Evolutionary conservation across 2,329 filamentous ascomycete genomes (phyloP).

Genomic region (Penicillium sp.): DNA sequence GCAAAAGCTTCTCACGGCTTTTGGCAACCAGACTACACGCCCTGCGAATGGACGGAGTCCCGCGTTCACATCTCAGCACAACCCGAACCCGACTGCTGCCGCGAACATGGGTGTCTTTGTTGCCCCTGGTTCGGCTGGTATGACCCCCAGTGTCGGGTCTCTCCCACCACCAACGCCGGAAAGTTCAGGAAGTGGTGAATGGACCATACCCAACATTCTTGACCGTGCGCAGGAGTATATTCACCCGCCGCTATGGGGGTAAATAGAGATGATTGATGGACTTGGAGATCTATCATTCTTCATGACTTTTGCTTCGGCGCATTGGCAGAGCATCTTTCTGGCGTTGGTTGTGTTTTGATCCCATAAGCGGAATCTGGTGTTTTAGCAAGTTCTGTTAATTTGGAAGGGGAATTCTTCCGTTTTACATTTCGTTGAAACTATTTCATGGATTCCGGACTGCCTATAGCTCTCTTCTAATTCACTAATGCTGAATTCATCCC

Average conservation of each 20-base stretch:
- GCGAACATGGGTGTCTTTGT: conserved; percentile 13
- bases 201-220: conserved; percentile 47
- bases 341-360: conserved; percentile 1
- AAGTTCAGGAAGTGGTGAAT: conserved; percentile 48
- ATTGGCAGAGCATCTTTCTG: conserved; percentile 8
- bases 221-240: conserved; percentile 51
- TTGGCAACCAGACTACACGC: conserved; percentile 28
- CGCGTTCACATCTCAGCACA: conserved; percentile 19
- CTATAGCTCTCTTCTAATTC: not conserved
- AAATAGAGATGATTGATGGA: not conserved
- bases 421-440: not conserved
- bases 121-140: conserved; percentile 21
- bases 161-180: conserved; percentile 49
- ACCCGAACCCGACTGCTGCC: conserved; percentile 12
- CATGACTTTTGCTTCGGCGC: conserved; percentile 6
- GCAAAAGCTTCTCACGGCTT: conserved; percentile 46
- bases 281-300: not conserved
- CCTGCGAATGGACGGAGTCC: conserved; percentile 14
- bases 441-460: not conserved
- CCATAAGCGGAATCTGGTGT: not conserved
- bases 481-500: not conserved
- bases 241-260: conserved; percentile 48
- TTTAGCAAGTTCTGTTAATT: not conserved
- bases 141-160: conserved; percentile 38
- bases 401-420: not conserved